phyloP scores from a whole-genome alignment of 345 rosid species.

The Fremontodendron californicum region DNA sequence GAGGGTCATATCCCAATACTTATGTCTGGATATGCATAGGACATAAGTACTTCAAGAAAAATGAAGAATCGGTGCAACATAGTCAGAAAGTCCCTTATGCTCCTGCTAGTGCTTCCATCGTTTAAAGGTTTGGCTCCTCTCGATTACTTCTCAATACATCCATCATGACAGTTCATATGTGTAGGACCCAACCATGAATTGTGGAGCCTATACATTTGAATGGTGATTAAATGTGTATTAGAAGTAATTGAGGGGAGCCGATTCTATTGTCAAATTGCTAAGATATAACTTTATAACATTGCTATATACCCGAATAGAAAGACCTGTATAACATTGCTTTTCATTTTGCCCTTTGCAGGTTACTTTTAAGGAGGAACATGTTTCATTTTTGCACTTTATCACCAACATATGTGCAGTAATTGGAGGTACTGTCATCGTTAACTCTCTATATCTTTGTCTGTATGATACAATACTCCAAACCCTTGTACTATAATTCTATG shows the following conservation, averaged over 20 bases:
- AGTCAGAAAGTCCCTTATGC: neutral
- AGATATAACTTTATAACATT: neutral
- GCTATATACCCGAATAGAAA: too few relatives aligned
- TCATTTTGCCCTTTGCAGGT: constrained; percentile 45
- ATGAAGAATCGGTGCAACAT: too few relatives aligned
- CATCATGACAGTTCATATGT: too few relatives aligned
- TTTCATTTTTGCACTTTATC: constrained; percentile 76
- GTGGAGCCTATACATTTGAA: neutral
- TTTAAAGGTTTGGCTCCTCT: too few relatives aligned
- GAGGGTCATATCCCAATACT: too few relatives aligned
- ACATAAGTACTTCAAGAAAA: too few relatives aligned
- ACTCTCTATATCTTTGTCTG: neutral
- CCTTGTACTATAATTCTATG: neutral
- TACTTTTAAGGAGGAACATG: constrained; percentile 66
- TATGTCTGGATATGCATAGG: too few relatives aligned
- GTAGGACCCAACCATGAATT: too few relatives aligned
- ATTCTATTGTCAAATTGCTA: neutral
- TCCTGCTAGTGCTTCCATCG: too few relatives aligned
- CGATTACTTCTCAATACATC: too few relatives aligned
- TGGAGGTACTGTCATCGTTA: constrained; percentile 51
- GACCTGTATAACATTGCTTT: neutral
- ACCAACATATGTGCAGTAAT: constrained; percentile 80
- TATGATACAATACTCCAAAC: neutral
- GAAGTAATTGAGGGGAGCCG: neutral
- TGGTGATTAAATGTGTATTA: neutral